These are phyloP conservation scores for Botrytis porri DNA, from an alignment of 2,329 filamentous ascomycete genomes.

Conservation along the genomic window DNA sequence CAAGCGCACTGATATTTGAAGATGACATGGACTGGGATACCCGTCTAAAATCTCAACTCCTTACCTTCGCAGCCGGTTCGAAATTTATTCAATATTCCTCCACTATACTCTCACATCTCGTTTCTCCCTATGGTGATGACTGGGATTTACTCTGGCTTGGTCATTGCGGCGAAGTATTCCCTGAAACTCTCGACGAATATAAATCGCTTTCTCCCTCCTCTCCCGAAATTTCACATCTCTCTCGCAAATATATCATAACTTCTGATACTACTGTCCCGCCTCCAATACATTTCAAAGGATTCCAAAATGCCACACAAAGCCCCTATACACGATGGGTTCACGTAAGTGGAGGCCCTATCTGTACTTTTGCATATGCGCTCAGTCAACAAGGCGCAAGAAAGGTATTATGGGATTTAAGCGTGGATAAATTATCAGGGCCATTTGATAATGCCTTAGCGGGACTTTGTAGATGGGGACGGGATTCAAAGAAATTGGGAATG, in stretches of 20 bases:
- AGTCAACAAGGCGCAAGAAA: conserved; percentile 45
- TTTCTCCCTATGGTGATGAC: conserved; percentile 36
- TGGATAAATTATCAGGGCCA: conserved; percentile 34
- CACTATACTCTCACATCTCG: background rate
- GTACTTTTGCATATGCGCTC: conserved; percentile 40
- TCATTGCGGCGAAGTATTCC: conserved; percentile 39
- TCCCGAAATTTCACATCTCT: conserved; percentile 13
- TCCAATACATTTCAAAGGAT: conserved; percentile 21
- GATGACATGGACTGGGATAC: conserved; percentile 48
- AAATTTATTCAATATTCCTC: conserved; percentile 18
- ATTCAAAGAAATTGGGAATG: conserved; percentile 3
- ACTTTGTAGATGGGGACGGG: conserved; percentile 7
- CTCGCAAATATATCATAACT: conserved; percentile 29
- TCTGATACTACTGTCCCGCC: conserved; percentile 34
- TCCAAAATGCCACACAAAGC: conserved; percentile 10
- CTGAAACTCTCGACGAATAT: conserved; percentile 15
- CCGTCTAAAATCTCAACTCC: conserved; percentile 37
- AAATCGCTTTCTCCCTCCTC: background rate
- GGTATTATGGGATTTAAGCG: conserved; percentile 58
- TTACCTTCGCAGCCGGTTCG: conserved; percentile 30
- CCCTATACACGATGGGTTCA: conserved; percentile 34
- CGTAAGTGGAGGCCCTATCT: conserved; percentile 34
- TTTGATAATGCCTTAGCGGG: conserved; percentile 39
- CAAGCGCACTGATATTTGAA: conserved; percentile 44
- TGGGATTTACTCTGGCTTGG: conserved; percentile 42